phyloP scores from a whole-genome alignment of 2,329 filamentous ascomycete species.

The Trichophyton rubrum region DNA sequence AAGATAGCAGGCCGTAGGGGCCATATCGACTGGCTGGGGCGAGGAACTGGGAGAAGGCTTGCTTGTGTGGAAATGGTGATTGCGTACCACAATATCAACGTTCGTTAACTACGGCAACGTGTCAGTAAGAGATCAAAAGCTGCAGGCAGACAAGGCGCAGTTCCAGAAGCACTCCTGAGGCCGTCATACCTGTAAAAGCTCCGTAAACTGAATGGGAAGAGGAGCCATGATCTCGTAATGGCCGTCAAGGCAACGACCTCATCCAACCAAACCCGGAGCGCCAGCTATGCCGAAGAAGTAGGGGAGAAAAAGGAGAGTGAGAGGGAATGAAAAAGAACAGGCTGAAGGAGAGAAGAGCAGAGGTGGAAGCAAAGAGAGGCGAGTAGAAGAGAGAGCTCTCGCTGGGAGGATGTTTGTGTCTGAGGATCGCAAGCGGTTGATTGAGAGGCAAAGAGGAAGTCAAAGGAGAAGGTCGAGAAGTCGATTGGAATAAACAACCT shows the following conservation, averaged over 20 bases:
- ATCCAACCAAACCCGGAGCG: constrained; percentile 22
- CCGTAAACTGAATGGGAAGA: constrained; percentile 85
- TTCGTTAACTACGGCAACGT: constrained; percentile 36
- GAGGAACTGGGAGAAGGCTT: background rate
- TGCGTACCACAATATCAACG: constrained; percentile 41
- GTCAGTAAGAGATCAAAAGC: background rate
- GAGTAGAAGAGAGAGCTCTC: constrained; percentile 9
- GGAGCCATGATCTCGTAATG: constrained; percentile 42
- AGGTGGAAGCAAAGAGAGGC: constrained; percentile 15
- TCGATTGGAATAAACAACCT: constrained; percentile 26
- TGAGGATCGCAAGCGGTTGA: background rate
- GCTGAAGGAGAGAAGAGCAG: constrained; percentile 3
- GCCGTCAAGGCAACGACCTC: constrained; percentile 29
- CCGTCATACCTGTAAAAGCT: constrained; percentile 61
- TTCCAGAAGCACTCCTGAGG: background rate
- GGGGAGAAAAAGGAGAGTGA: background rate
- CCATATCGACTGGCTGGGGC: background rate
- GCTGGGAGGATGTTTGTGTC: background rate
- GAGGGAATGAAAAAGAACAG: background rate
- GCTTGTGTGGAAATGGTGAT: constrained; percentile 1
- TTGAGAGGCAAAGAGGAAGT: constrained; percentile 10
- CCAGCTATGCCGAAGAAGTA: constrained; percentile 26
- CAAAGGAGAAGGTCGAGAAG: constrained; percentile 11
- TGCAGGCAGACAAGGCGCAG: too few relatives aligned
- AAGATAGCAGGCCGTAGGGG: background rate